Percentiles rank a stretch among this genome's conserved stretches.
Evolutionary conservation across 2,329 filamentous ascomycete genomes (phyloP).

Genomic region (Aspergillus sp.): DNA sequence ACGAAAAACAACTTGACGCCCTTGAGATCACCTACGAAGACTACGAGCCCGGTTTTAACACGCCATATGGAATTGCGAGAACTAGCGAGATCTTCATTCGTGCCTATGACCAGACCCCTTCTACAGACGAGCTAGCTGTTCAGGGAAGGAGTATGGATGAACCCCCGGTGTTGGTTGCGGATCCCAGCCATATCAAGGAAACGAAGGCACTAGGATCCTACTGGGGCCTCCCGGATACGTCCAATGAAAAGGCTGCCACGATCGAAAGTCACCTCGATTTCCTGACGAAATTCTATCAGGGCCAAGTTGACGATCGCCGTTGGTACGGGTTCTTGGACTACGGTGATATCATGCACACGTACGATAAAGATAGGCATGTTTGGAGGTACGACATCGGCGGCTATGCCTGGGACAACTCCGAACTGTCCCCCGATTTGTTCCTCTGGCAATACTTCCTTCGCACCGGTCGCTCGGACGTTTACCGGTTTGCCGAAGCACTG

Average conservation of each 20-base stretch:
- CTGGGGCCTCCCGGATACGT: slow-evolving; percentile 46
- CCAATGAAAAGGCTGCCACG: slow-evolving; percentile 27
- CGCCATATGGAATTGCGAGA: slow-evolving; percentile 57
- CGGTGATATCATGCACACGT: slow-evolving; percentile 64
- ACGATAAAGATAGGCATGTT: slow-evolving; percentile 57
- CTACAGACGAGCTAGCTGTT: slow-evolving; percentile 45
- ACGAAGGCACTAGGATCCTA: slow-evolving; percentile 56
- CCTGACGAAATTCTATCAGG: slow-evolving; percentile 55
- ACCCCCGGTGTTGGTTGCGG: slow-evolving; percentile 53
- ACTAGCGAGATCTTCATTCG: slow-evolving; percentile 59
- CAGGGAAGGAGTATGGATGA: slow-evolving; percentile 49
- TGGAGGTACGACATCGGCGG: slow-evolving; percentile 66
- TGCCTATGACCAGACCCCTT: slow-evolving; percentile 54
- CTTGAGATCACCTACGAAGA: slow-evolving; percentile 65
- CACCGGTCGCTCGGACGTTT: slow-evolving; percentile 58
- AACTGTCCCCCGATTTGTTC: slow-evolving; percentile 62
- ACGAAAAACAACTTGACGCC: slow-evolving; percentile 58
- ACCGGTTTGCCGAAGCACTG: slow-evolving; percentile 58
- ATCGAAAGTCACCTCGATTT: slow-evolving; percentile 58
- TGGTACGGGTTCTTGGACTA: slow-evolving; percentile 66
- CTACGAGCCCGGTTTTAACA: slow-evolving; percentile 56
- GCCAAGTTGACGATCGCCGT: slow-evolving; percentile 55
- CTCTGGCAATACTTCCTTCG: slow-evolving; percentile 64
- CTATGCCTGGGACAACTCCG: slow-evolving; percentile 65
- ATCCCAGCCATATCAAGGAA: slow-evolving; percentile 50